These are phyloP conservation scores for Phytophthora agathidicida DNA, from an alignment of 352 stramenopile species.

Conservation along the genomic window DNA sequence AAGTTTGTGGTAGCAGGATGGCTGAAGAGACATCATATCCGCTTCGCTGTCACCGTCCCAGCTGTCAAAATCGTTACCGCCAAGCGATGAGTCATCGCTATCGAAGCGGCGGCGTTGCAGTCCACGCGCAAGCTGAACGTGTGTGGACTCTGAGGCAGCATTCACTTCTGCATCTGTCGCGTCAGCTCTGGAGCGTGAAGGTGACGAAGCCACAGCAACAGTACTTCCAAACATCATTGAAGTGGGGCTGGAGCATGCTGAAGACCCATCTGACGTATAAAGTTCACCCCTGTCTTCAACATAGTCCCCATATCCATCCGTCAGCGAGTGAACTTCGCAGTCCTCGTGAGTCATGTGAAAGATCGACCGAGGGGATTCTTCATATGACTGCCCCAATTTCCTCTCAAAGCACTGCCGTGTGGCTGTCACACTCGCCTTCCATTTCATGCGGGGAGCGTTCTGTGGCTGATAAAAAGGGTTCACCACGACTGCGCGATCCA, in stretches of 20 bases:
- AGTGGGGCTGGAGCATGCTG: conserved; percentile 23
- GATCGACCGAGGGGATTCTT: conserved; percentile 13
- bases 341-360: conserved; percentile 28
- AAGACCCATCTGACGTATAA: conserved; percentile 36
- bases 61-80: conserved; percentile 21
- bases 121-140: conserved; percentile 19
- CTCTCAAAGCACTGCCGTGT: conserved; percentile 65
- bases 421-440: conserved; percentile 60
- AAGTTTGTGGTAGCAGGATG: conserved; percentile 49
- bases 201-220: conserved; percentile 34
- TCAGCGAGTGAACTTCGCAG: conserved; percentile 34
- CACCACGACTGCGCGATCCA: conserved; percentile 62
- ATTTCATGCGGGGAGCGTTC: conserved; percentile 49
- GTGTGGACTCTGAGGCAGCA: conserved; percentile 27
- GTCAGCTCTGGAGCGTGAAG: conserved; percentile 25
- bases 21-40: conserved; percentile 22
- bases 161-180: conserved; percentile 36
- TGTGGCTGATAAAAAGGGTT: conserved; percentile 80
- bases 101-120: conserved; percentile 8
- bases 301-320: conserved; percentile 22
- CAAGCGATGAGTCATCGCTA: conserved; percentile 12
- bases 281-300: conserved; percentile 12
- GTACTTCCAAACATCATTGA: conserved; percentile 40
- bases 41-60: conserved; percentile 28
- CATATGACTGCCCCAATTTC: conserved; percentile 4